Evolutionary conservation across 257 asterid species (phyloP), one percentile per base, ranked within the genome.

Genomic region (Handroanthus guayacan): DNA sequence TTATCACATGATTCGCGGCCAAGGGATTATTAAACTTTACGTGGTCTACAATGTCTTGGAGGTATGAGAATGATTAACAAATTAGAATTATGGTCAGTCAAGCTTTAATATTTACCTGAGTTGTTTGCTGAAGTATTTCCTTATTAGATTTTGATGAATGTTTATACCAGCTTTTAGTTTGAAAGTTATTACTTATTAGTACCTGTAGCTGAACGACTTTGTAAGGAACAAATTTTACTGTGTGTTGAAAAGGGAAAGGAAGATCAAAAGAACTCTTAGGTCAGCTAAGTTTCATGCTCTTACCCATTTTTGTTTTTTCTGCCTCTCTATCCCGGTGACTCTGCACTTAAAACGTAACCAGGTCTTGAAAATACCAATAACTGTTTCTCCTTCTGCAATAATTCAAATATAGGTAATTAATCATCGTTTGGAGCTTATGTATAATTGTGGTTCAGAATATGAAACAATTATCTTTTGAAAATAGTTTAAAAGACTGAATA

Each of bases 1-100:
- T 82, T 95, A 95, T 86, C 99, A 95, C 91, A 95, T 95, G 97
- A 93, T 95, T 80, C 99, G 99, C 56, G 99, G 99, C 72, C 99
- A 95, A 89, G 97, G 95, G 79, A 88, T 92, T 71, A 87, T 95
- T 72, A 95, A 95, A 82, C 96, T 95, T 75, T 95, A 93, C 36
- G 99, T 95, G 81, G 98, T 95, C 66, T 95, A 95, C 97, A 95
- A 95, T 67, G 91, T 95, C 72, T 82, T 95, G 86, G 99, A 95
- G 99, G 99, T 95, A 84, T 70, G 91, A 47, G 38, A 60, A 64
- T 72, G 31, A 36, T 75, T 5, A 51, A 36, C 60, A 13, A 57
- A 67, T 12, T 62, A 74, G 60, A 43, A 39, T 38, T 56, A 39
- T 75, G 71, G 65, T 62, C 61, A 39, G 65, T 62, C 61, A 39